These are phyloP conservation scores for Beauveria pseudobassiana DNA, from an alignment of 2,329 filamentous ascomycete species.

Conservation along the genomic window DNA sequence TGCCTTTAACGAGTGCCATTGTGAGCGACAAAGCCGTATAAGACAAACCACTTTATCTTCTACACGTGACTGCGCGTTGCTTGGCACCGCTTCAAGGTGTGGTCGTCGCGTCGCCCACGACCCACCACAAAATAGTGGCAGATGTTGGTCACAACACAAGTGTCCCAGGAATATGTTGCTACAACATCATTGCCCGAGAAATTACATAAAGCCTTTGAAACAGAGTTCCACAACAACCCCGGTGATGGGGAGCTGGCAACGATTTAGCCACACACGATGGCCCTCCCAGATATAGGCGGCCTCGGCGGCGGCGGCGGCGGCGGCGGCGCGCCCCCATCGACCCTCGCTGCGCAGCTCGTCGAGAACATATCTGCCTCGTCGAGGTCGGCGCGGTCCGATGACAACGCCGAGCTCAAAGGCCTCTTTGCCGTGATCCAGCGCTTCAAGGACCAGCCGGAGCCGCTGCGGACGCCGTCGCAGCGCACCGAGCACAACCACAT, in stretches of 20 bases:
- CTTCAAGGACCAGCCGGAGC: slow-evolving; percentile 41
- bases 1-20: background rate
- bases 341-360: slow-evolving; percentile 80
- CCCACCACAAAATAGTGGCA: slow-evolving; percentile 7
- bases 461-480: slow-evolving; percentile 55
- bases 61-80: slow-evolving; percentile 6
- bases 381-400: slow-evolving; percentile 53
- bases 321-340: slow-evolving; percentile 56
- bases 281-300: background rate
- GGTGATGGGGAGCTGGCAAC: background rate
- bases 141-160: background rate
- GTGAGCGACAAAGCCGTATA: background rate
- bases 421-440: slow-evolving; percentile 52
- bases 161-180: background rate
- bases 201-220: background rate
- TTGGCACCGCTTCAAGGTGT: background rate
- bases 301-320: background rate
- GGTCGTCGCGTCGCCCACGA: slow-evolving; percentile 9
- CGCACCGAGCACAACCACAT: slow-evolving; percentile 73
- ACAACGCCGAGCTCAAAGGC: slow-evolving; percentile 67
- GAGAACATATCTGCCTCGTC: slow-evolving; percentile 63
- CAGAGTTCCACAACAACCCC: background rate
- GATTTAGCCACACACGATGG: slow-evolving; percentile 4
- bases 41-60: background rate
- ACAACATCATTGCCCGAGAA: background rate